phyloP scores from a whole-genome alignment of 768 basidiomycete genomes.

The Leucocoprinus leucothites region DNA sequence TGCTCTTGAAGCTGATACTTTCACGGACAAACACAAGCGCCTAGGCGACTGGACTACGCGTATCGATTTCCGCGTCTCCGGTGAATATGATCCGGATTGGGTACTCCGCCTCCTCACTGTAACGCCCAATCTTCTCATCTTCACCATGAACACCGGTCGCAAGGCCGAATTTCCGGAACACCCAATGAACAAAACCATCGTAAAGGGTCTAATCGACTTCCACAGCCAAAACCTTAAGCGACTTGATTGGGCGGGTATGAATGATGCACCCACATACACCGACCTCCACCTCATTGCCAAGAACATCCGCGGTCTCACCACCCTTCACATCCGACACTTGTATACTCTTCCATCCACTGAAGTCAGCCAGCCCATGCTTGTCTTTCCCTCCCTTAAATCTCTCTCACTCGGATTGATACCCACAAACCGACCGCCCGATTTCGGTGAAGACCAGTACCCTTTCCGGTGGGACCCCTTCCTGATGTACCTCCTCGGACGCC shows the following conservation, averaged over 20 bases:
- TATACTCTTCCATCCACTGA: slow-evolving; percentile 25
- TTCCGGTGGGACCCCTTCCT: slow-evolving; percentile 38
- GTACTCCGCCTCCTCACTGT: slow-evolving; percentile 35
- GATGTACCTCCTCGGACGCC: slow-evolving; percentile 25
- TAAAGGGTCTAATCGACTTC: slow-evolving; percentile 28
- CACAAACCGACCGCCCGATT: slow-evolving; percentile 16
- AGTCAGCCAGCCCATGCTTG: slow-evolving; percentile 20
- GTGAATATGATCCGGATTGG: slow-evolving; percentile 22
- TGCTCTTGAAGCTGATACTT: slow-evolving; percentile 29
- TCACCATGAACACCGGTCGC: slow-evolving; percentile 34
- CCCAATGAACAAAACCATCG: slow-evolving; percentile 27
- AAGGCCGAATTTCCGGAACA: slow-evolving; percentile 13
- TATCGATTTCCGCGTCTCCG: slow-evolving; percentile 38
- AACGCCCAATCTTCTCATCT: slow-evolving; percentile 43
- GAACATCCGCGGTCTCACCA: slow-evolving; percentile 29
- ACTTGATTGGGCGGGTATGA: slow-evolving; percentile 40
- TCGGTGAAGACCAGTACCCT: slow-evolving; percentile 12
- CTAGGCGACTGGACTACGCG: slow-evolving; percentile 39
- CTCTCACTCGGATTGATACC: slow-evolving; percentile 39
- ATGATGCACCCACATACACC: slow-evolving; percentile 38
- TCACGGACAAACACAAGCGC: slow-evolving; percentile 17
- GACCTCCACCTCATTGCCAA: slow-evolving; percentile 37
- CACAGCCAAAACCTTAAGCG: slow-evolving; percentile 35
- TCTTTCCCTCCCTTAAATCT: slow-evolving; percentile 36
- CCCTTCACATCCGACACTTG: slow-evolving; percentile 39